Evolutionary conservation across 805 yeast species (phyloP).

Genomic region (Metschnikowia corniflorae): DNA sequence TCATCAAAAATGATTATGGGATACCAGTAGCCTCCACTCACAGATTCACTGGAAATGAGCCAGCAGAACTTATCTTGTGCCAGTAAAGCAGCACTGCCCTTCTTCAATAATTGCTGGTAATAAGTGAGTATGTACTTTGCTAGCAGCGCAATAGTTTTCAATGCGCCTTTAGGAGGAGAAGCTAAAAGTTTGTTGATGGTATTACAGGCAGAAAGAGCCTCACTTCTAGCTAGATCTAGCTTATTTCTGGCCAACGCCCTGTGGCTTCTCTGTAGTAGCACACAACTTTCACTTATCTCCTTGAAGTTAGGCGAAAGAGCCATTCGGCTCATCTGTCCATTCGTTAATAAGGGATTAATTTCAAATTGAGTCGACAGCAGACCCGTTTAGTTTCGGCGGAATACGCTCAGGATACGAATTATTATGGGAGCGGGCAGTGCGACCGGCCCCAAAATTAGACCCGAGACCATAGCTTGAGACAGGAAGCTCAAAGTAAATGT

Average conservation of each 20-base stretch:
- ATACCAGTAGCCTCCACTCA: conserved; percentile 15
- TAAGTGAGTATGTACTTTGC: conserved; percentile 13
- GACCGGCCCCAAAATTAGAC: no score
- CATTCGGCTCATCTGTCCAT: neutral
- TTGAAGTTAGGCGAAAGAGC: neutral
- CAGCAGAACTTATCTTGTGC: conserved; percentile 16
- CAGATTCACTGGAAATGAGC: conserved; percentile 16
- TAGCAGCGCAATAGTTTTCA: conserved; percentile 1
- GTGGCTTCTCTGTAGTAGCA: conserved; percentile 13
- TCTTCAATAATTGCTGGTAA: conserved; percentile 5
- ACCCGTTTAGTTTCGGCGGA: no score
- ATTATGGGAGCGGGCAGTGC: no score
- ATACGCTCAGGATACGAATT: no score
- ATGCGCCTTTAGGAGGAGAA: conserved; percentile 1
- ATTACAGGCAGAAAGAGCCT: conserved; percentile 11
- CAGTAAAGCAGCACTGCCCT: conserved; percentile 12
- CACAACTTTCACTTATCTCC: conserved; percentile 3
- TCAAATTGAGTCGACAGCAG: no score
- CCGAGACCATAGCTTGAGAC: no score
- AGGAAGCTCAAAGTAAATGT: no score
- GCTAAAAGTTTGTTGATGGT: conserved; percentile 8
- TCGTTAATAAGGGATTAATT: no score
- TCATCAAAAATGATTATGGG: conserved; percentile 12
- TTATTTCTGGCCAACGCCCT: conserved; percentile 10
- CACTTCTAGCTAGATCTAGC: conserved; percentile 8